Evolutionary conservation across 495 filamentous ascomycete genomes (phyloP), one percentile per base, ranked within the genome.

Genomic region (Talaromyces wortmannii): DNA sequence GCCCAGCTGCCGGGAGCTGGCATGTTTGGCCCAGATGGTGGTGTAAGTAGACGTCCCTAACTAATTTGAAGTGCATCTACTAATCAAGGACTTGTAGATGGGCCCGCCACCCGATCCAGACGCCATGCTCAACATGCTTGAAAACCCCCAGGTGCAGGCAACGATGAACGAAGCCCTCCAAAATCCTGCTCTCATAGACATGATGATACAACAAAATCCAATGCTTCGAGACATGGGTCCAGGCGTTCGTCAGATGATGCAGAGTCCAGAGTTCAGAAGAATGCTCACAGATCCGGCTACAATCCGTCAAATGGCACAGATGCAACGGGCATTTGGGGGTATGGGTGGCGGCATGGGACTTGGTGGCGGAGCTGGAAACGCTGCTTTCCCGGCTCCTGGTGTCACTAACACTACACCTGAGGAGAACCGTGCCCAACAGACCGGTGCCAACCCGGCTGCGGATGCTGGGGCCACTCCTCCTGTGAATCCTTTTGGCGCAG

Each of bases 261-360:
- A 88, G 55, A 91, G 89, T 23, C 90, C 91, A 0, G 80, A 88
- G 52, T 92, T 97, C 64, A 83, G 95, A 56, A 80, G 88, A 16
- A 95, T 97, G 90, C 85, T 99, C 80, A 92, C 92, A n/a, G 90
- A 95, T 62, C 95, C 95, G 29, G 83, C 88, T 13, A 82, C 86
- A 23, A 75, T 97, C 18, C 80, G 92, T 43, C 82, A 86, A 59
- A 89, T 91, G 58, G 77, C 88, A 44, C 83, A 88, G 53, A 85
- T 97, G 81, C 85, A 89, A 58, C 77, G 87, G 55, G 75, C 78
- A 31, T 82, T 94, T 75, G 79, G 83, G 49, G 85, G 84, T 31
- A 67, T 64, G 23, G 68, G 67, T 49, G 74, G 73, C 11, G 79
- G 74, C 16, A 61, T 70, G 55, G 78, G 74, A 48, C 62, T 64